Evolutionary conservation across 2,329 filamentous ascomycete genomes (phyloP).

Genomic region (Fusarium nurragi): DNA sequence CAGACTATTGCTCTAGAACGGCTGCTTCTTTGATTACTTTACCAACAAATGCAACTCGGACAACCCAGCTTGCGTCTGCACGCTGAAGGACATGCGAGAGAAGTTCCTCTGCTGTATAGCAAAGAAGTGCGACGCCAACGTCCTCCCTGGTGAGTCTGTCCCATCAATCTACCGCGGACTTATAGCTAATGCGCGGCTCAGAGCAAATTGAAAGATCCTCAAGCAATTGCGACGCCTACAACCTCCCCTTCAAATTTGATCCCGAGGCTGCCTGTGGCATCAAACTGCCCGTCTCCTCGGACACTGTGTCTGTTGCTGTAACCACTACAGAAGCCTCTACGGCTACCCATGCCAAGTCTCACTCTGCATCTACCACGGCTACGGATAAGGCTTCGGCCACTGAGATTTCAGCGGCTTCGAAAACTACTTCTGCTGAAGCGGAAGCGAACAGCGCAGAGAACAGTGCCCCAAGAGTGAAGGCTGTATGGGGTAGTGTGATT

Average conservation of each 20-base stretch:
- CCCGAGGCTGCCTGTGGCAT: constrained; percentile 9
- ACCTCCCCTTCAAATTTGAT: background rate
- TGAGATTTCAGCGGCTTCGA: background rate
- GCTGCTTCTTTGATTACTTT: constrained; percentile 8
- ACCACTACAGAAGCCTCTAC: background rate
- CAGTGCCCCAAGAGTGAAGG: background rate
- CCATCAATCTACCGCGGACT: rapidly evolving
- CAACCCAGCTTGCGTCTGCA: constrained; percentile 9
- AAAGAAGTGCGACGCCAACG: background rate
- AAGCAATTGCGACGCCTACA: background rate
- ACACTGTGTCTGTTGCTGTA: background rate
- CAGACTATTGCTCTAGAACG: background rate
- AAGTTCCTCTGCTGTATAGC: constrained; percentile 12
- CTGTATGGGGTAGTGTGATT: background rate
- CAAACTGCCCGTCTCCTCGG: background rate
- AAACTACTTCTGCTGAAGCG: background rate
- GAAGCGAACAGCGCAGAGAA: background rate
- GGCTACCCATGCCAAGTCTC: background rate
- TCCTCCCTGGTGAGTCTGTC: background rate
- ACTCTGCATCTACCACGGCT: background rate
- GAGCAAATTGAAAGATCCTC: background rate
- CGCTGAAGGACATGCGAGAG: background rate
- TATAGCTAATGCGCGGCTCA: background rate
- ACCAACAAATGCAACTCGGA: constrained; percentile 11
- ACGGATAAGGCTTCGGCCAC: background rate